phyloP scores from a whole-genome alignment of 73 alveolate species.

The Tetrahymena malaccensis region DNA sequence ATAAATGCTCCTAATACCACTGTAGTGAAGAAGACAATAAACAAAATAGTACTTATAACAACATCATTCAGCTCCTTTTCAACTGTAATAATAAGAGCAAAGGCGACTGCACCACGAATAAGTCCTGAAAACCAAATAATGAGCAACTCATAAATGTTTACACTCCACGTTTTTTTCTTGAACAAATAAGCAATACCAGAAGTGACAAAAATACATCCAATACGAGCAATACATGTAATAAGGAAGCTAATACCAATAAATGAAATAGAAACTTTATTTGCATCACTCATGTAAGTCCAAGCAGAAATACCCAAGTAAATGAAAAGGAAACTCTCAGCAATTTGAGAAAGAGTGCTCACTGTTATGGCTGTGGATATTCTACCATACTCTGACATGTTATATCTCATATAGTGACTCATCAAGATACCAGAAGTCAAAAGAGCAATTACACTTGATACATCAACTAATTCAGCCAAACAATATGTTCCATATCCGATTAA shows the following conservation, averaged over 20 bases:
- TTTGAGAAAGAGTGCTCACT: slow-evolving; percentile 71
- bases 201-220: slow-evolving; percentile 64
- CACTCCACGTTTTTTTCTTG: slow-evolving; percentile 41
- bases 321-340: slow-evolving; percentile 90
- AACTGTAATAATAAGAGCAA: slow-evolving; percentile 65
- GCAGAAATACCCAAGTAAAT: slow-evolving; percentile 79
- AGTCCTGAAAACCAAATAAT: slow-evolving; percentile 79
- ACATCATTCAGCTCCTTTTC: not conserved
- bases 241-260: slow-evolving; percentile 49
- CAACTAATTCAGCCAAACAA: slow-evolving; percentile 65
- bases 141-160: slow-evolving; percentile 65
- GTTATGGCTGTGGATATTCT: slow-evolving; percentile 77
- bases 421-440: slow-evolving; percentile 77
- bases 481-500: slow-evolving; percentile 76
- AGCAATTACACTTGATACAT: slow-evolving; percentile 86
- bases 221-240: slow-evolving; percentile 66
- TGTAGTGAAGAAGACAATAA: slow-evolving; percentile 32
- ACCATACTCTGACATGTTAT: slow-evolving; percentile 73
- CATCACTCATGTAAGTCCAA: slow-evolving; percentile 43
- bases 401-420: slow-evolving; percentile 82
- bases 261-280: slow-evolving; percentile 46
- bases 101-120: slow-evolving; percentile 92
- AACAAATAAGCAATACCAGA: slow-evolving; percentile 46
- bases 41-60: slow-evolving; percentile 12
- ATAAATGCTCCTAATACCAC: slow-evolving; percentile 23